Evolutionary conservation across 225 moss, liverwort and hornwort species (phyloP), one percentile per base, ranked within the genome.

Genomic region (Physcomitrium patens): DNA sequence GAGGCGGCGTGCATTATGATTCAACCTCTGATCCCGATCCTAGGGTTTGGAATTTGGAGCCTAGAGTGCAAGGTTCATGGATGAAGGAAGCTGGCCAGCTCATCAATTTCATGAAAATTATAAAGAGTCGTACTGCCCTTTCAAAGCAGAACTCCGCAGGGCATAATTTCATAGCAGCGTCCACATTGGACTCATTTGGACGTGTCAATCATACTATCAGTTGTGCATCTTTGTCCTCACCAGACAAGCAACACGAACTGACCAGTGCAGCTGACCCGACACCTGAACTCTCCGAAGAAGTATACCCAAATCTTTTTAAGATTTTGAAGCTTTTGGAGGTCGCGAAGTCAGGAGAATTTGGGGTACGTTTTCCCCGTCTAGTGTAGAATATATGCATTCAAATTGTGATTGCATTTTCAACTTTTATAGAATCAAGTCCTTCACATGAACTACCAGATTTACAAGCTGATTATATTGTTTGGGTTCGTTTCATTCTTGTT

Each of bases 241-340:
- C 4, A 37, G 7, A 37, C 2, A 37, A 37, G 9, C 14, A 3
- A n/a, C 31, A 37, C 5, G 31, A 37, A 37, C 0, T 37, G 31
- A 37, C 5, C 7, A 37, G 54, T 8, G n/a, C 17, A 28, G 52
- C 12, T 0, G 22, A 23, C 14, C 14, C 12, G 31, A 37, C 31
- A 13, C 23, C 69, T 17, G 54, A 55, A n/a, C 27, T 15, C 12
- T 69, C 31, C 18, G 41, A 55, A 20, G 54, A 54, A 37, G 28
- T 16, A 10, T 55, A 53, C 17, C 69, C 28, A 15, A 69, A 31
- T 41, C 15, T 69, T 15, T 69, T 52, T 31, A 69, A 69, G 37
- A 17, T 69, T 41, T 5, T 69, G 31, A 54, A 69, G 31, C 49
- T 23, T 3, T 20, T 68, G 13, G 51, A 68, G 26, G 28, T 31